Evolutionary conservation across 2,329 filamentous ascomycete genomes (phyloP), one percentile per base, ranked within the genome.

Genomic region (Talaromyces atroroseus): DNA sequence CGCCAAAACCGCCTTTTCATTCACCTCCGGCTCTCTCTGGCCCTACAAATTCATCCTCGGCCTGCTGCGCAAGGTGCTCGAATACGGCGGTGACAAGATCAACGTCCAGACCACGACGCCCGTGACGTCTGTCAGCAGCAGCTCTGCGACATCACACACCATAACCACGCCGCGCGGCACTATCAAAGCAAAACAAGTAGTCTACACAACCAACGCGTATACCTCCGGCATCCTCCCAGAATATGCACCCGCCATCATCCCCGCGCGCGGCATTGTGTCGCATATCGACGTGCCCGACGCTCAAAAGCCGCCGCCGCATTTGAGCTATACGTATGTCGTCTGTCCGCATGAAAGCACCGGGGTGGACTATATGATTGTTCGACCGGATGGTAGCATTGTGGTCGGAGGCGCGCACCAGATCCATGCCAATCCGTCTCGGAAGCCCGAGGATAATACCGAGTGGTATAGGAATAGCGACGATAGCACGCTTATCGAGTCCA

Each of bases 161-260:
- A 47, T 71, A 54, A 91, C 89, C 0, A 71, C 68, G 0, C 71
- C 79, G 0, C 83, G 90, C 23, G 91, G 91, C 24, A 76, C 72
- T 48, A 80, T 95, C 58, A 70, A 70, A 0, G 79, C 90, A 0
- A 71, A 75, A 2, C 80, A 84, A 34, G 82, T 95, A 21, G 79
- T 96, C 18, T 81, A 95, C 20, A 88, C 90, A 5, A 92, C 89
- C 1, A 96, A 96, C 66, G 92, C 79, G 3, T 95, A 95, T 70
- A 91, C 89, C 0, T 89, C 88, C 1, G 81, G 86, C 58, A 78
- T 96, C 7, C 74, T 95, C 1, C 89, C 89, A 0, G 68, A 76
- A 34, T 87, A 95, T 63, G 76, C 81, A 2, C 83, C 86, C 60
- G 78, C 91, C 16, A 87, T 96, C 59, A 82, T 92, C 1, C 92